A percentile compares a stretch with the other conserved stretches of the same genome.
Evolutionary conservation across 305 asterid species (phyloP).

Genomic region (Coffea humblotiana): DNA sequence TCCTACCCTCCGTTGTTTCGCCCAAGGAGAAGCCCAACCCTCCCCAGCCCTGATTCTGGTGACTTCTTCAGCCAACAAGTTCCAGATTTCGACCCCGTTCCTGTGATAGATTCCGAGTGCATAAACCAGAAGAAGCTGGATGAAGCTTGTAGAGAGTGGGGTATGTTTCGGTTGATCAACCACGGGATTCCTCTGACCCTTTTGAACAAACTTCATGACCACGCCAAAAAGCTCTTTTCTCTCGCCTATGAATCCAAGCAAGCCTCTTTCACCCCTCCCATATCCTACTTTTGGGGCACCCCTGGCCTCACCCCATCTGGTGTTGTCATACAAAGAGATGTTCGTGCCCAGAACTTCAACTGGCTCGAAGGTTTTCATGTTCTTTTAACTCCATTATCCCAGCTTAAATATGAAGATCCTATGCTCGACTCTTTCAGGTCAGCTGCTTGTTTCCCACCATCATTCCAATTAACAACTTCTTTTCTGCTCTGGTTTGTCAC

Average conservation of each 20-base stretch:
- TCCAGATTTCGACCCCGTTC: slow-evolving; percentile 32
- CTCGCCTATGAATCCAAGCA: slow-evolving; percentile 50
- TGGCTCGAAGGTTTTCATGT: slow-evolving; percentile 81
- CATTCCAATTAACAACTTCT: not conserved
- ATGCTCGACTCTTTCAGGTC: slow-evolving; percentile 65
- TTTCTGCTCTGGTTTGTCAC: not conserved
- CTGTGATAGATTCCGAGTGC: slow-evolving; percentile 50
- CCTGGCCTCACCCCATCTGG: slow-evolving; percentile 53
- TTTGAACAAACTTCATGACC: slow-evolving; percentile 40
- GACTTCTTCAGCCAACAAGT: not conserved
- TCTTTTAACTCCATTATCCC: slow-evolving; percentile 32
- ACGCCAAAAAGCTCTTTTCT: slow-evolving; percentile 46
- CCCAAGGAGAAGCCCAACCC: slow-evolving; percentile 19
- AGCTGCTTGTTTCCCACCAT: not conserved
- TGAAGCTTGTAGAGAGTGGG: slow-evolving; percentile 67
- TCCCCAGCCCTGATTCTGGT: slow-evolving; percentile 8
- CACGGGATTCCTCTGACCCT: slow-evolving; percentile 60
- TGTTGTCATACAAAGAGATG: slow-evolving; percentile 26
- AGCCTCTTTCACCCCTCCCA: slow-evolving; percentile 30
- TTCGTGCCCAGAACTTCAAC: slow-evolving; percentile 30
- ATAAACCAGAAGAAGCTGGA: slow-evolving; percentile 31
- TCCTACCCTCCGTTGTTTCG: slow-evolving; percentile 77
- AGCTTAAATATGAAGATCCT: slow-evolving; percentile 37
- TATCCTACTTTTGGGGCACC: slow-evolving; percentile 80
- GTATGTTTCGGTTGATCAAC: slow-evolving; percentile 73